Evolutionary conservation across 306 rosid genomes (phyloP).

Genomic region (Castanospermum australe): DNA sequence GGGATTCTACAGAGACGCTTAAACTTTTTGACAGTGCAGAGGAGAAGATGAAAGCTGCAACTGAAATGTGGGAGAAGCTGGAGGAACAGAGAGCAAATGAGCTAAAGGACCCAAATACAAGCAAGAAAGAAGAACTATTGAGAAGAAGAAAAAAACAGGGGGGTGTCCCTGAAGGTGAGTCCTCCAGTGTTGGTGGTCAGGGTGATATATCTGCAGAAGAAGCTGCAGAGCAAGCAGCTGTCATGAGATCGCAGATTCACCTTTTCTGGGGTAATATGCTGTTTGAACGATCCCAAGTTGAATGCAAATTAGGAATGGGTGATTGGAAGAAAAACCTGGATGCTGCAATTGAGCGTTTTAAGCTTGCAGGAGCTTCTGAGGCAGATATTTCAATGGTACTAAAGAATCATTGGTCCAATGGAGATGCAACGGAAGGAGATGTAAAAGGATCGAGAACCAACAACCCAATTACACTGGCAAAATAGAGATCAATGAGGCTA

Average conservation of each 20-base stretch:
- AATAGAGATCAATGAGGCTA: constrained; percentile 24
- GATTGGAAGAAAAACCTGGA: constrained; percentile 64
- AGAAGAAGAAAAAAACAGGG: constrained; percentile 59
- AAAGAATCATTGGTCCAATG: constrained; percentile 68
- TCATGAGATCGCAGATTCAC: constrained; percentile 77
- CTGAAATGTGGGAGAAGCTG: constrained; percentile 76
- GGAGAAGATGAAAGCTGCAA: constrained; percentile 80
- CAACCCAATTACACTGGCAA: constrained; percentile 18
- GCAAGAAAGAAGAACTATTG: constrained; percentile 58
- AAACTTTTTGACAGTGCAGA: constrained; percentile 64
- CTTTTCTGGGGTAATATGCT: constrained; percentile 85
- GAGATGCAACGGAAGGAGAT: constrained; percentile 42
- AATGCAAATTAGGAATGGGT: constrained; percentile 54
- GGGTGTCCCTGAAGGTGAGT: constrained; percentile 43
- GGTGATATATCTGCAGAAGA: constrained; percentile 54
- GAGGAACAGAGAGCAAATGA: constrained; percentile 73
- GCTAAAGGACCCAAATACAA: constrained; percentile 60
- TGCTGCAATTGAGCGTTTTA: constrained; percentile 63
- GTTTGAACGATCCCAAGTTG: constrained; percentile 75
- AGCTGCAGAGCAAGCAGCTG: constrained; percentile 71
- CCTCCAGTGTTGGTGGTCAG: constrained; percentile 45
- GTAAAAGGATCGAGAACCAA: constrained; percentile 33
- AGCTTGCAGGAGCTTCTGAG: constrained; percentile 79
- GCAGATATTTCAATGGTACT: constrained; percentile 60
- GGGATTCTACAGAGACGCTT: constrained; percentile 62